Percentiles rank a stretch among this genome's conserved stretches.
Conservation (phyloP, 768 basidiomycete species). For the Lentinula detonsa region DNA sequence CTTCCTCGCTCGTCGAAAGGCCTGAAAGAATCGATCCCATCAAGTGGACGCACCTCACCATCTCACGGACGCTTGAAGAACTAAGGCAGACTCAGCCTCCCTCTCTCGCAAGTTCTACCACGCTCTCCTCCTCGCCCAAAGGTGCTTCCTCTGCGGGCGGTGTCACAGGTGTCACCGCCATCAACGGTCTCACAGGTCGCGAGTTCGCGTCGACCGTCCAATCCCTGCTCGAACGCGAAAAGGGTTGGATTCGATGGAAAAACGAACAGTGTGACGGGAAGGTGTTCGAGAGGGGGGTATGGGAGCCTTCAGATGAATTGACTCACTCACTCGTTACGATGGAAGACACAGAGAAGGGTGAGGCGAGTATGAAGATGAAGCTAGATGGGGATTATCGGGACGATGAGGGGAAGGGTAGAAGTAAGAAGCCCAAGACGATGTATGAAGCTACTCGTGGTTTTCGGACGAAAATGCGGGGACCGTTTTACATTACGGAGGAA, state of each 20-base stretch:
- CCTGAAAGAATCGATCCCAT: neutral
- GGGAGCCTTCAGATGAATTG: slow-evolving; percentile 19
- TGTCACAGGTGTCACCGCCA: neutral
- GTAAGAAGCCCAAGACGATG: slow-evolving; percentile 30
- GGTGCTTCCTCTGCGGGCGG: neutral
- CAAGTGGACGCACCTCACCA: slow-evolving; percentile 70
- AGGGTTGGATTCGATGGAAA: slow-evolving; percentile 91
- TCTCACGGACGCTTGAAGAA: slow-evolving; percentile 50
- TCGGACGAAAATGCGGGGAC: slow-evolving; percentile 43
- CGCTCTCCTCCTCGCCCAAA: no score
- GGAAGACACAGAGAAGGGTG: neutral
- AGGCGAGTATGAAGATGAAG: slow-evolving; percentile 21
- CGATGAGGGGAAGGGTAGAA: neutral
- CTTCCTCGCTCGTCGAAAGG: neutral
- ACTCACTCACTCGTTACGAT: neutral
- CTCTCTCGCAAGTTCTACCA: neutral
- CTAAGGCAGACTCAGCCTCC: slow-evolving; percentile 66
- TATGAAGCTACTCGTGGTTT: slow-evolving; percentile 53
- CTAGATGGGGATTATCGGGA: slow-evolving; percentile 25
- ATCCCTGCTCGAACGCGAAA: slow-evolving; percentile 73
- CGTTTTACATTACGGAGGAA: slow-evolving; percentile 15
- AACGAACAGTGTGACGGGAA: slow-evolving; percentile 65
- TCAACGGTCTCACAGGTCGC: slow-evolving; percentile 44
- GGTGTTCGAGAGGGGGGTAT: slow-evolving; percentile 65
- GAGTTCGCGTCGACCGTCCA: slow-evolving; percentile 70